Evolutionary conservation across 176 grass and related monocot genomes (phyloP), one percentile per base, ranked within the genome.

Genomic region (Typha latifolia): DNA sequence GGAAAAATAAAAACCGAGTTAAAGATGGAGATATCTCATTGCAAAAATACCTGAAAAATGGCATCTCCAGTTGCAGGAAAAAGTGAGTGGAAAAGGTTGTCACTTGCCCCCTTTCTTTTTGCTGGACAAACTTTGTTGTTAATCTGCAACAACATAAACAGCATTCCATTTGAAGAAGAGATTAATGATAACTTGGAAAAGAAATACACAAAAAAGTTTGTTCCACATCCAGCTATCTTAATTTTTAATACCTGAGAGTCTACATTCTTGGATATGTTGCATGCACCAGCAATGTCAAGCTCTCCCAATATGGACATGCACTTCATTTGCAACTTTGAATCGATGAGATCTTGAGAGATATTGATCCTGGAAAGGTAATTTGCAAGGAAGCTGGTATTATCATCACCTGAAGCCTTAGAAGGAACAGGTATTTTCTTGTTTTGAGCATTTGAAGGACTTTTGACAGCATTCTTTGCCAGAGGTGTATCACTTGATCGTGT

Each of bases 261-360:
- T 27, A 31, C 32, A 27, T 67, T 10, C 32, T 52, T 59, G 22
- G 51, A 57, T 14, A 67, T 48, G 67, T 27, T 47, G 20, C 31
- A 16, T 3, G 5, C 27, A 67, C 82, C 69, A 66, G 73, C 48
- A 19, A 83, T 61, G 14, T 67, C 83, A 26, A 87, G 53, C 15
- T 77, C 80, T 70, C 72, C 93, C 19, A 90, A 14, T 73, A 86
- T 67, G 51, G 86, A 78, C 37, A 72, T 70, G 68, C 86, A 87
- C 64, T 62, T 94, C 50, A 75, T 22, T 71, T 94, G 89, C 64
- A 94, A 61, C 49, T 94, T 86, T 26, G 75, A 68, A 81, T 89
- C 84, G 65, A 82, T 81, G 65, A 99, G 87, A 76, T 90, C 77
- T 69, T 20, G 70, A 3, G 86, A 93, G 19, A 99, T 74, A 69